Base-by-base conservation (phyloP, 2,329 filamentous ascomycete genomes). In the Penicillium rolfsii region DNA sequence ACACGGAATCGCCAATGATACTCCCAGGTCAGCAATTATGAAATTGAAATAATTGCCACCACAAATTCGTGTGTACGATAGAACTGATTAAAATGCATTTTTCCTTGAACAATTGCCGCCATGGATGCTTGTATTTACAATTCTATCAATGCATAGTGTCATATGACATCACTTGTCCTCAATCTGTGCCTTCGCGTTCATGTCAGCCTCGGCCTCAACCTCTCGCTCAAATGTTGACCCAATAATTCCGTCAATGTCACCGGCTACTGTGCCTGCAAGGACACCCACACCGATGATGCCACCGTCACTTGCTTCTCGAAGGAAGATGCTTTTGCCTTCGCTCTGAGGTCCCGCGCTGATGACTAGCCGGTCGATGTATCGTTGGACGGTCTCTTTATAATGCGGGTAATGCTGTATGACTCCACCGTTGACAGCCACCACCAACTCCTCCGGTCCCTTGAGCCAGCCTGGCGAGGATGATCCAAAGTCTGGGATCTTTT, bases 321-420 rank as follows among this genome's bases (percentile, higher is more conserved):
- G 69, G 36, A 83, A 79, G 1, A 84, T 75, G 58, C 76, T 78
- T 63, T 82, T 83, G 3, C 74, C 74, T n/a, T 76, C 80, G 36
- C 77, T 73, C n/a, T 78, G 76, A 14, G 73, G 74, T 12, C 76
- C 75, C 28, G 72, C 75, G 26, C 71, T 69, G 45, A 79, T 72
- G 0, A 83, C 71, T 14, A 84, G 71, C 5, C 76, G 73, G 61
- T 91, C 86, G 52, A 93, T 80, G 71, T 90, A 89, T n/a, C 76
- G 67, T 73, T 92, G 89, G 64, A 88, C 89, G 60, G 88, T 86
- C 49, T 79, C 75, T 38, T 90, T 79, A 73, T 90, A 92, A 67
- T 89, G 82, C 43, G 90, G 89, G 70, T 91, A 91, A 69, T 90
- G 87, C 14, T 87, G 85, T 58, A 93, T 93, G 69, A 90, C 91